Conservation (phyloP, 306 rosid species). For the Alnus glutinosa region DNA sequence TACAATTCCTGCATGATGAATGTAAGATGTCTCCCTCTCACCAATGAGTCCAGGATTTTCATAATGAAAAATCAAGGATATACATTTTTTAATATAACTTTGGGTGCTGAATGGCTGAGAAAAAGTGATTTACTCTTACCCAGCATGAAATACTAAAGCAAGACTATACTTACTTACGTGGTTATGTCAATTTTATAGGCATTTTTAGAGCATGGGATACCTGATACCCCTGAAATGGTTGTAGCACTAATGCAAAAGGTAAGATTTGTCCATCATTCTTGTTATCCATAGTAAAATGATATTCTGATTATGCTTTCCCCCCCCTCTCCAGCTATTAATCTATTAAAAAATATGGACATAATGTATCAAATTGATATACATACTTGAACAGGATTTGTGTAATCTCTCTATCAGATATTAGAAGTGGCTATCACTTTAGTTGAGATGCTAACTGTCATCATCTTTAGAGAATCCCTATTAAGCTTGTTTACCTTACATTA, state of each 20-base stretch:
- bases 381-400: not conserved
- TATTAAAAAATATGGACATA: not conserved
- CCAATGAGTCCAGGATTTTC: slow-evolving; percentile 3
- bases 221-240: slow-evolving; percentile 89
- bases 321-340: not conserved
- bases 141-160: not conserved
- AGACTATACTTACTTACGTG: not conserved
- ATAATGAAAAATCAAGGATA: not conserved
- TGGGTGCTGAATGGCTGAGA: not conserved
- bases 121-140: not conserved
- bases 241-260: slow-evolving; percentile 95
- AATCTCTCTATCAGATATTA: not conserved
- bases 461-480: not conserved
- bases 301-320: not conserved
- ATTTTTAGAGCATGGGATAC: slow-evolving; percentile 78
- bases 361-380: not conserved
- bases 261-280: slow-evolving; percentile 23
- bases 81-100: not conserved
- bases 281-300: slow-evolving; percentile 2
- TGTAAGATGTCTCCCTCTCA: slow-evolving; percentile 47
- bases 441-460: not conserved
- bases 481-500: not conserved
- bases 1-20: slow-evolving; percentile 89
- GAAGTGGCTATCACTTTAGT: not conserved
- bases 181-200: slow-evolving; percentile 56